Percentiles rank a stretch among this genome's conserved stretches.
These are phyloP conservation scores for Phyllostachys edulis DNA, from an alignment of 176 grass and related monocot genomes.

Conservation along the genomic window DNA sequence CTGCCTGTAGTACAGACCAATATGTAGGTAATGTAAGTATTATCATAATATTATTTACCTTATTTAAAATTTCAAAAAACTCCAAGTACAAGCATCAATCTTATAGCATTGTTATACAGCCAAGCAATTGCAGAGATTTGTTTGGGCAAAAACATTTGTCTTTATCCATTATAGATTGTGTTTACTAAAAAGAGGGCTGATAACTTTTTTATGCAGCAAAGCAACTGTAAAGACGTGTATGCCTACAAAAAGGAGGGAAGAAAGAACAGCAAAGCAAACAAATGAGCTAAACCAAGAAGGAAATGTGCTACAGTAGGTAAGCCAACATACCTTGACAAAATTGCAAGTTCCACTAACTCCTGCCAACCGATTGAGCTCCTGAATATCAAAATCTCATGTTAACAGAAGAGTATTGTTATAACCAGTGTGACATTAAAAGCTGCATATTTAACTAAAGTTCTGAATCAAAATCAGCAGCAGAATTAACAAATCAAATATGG, in stretches of 20 bases:
- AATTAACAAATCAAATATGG: neutral
- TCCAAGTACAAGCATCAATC: neutral
- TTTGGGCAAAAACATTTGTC: neutral
- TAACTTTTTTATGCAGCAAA: neutral
- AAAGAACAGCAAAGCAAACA: neutral
- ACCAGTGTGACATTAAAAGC: neutral
- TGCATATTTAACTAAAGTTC: constrained; percentile 18
- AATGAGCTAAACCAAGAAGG: neutral
- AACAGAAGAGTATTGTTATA: constrained; percentile 25
- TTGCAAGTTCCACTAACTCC: constrained; percentile 73
- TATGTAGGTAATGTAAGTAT: constrained; percentile 18
- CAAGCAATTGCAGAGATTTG: neutral
- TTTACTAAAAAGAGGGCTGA: neutral
- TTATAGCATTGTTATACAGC: constrained; percentile 25
- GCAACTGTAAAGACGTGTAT: neutral
- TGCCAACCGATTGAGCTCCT: constrained; percentile 73
- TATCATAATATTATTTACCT: neutral
- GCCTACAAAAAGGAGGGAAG: neutral
- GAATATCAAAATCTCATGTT: constrained; percentile 23
- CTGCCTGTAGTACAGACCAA: constrained; percentile 52
- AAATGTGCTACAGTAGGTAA: neutral
- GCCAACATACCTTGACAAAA: constrained; percentile 78
- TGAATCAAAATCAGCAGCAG: neutral
- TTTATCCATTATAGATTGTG: neutral
- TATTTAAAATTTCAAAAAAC: neutral